A percentile compares a stretch with the other conserved stretches of the same genome.
Conservation (phyloP, 768 basidiomycete species). For the Pisolithus tinctorius region DNA sequence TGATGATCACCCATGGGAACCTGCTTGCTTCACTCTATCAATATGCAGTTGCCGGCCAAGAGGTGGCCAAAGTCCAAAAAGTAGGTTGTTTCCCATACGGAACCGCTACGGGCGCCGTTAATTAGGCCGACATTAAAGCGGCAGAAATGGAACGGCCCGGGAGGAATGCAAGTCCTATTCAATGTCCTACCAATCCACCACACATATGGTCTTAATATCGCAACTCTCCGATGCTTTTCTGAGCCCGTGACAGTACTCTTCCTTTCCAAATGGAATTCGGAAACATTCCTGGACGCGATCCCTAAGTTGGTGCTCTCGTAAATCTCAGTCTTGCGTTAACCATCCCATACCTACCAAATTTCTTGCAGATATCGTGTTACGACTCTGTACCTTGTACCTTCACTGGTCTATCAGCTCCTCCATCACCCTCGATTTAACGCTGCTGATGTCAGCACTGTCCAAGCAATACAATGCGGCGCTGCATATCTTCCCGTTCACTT, state of each 20-base stretch:
- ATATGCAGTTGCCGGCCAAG: constrained; percentile 23
- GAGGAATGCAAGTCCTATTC: constrained; percentile 42
- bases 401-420: constrained; percentile 58
- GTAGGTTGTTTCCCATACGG: constrained; percentile 25
- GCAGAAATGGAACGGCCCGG: constrained; percentile 33
- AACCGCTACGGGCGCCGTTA: background rate
- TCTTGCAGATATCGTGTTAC: constrained; percentile 48
- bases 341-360: background rate
- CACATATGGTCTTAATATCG: constrained; percentile 51
- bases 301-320: constrained; percentile 42
- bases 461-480: constrained; percentile 44
- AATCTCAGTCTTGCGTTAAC: background rate
- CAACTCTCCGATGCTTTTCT: constrained; percentile 43
- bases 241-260: constrained; percentile 43
- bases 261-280: constrained; percentile 54
- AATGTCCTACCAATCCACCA: constrained; percentile 67
- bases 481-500: constrained; percentile 62
- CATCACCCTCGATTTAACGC: constrained; percentile 41
- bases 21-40: constrained; percentile 41
- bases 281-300: constrained; percentile 44
- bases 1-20: constrained; percentile 72
- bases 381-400: constrained; percentile 48
- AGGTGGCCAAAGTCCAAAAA: constrained; percentile 26
- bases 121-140: constrained; percentile 23
- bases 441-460: constrained; percentile 48